Base-by-base conservation (phyloP, 2,329 filamentous ascomycete genomes). In the Diaporthe vaccinii region DNA sequence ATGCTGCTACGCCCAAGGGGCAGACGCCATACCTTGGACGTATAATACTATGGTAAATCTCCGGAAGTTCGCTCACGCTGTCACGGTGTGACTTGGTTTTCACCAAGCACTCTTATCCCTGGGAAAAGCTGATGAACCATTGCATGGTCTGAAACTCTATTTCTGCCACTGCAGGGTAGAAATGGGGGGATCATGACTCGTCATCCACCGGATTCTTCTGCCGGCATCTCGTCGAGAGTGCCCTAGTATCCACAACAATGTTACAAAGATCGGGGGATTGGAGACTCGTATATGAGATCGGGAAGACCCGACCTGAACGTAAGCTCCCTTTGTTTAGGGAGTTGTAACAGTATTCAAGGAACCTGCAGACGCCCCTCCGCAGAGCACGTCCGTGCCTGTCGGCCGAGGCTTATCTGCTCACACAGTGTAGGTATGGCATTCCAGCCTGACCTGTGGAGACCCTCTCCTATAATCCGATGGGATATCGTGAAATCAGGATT, bases 61-160 rank as follows among this genome's bases (percentile, higher is more conserved):
- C 46, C 46, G 49, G 31, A 8, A 4, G 46, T 39, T 36, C 25
- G 15, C 39, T 49, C 41, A 31, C 12, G 41, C 41, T 44, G 22
- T n/a, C 9, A 55, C 31, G 22, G 49, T 51, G 15, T 31, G 28
- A n/a, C 44, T 51, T 49, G 44, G 44, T 20, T 4, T 34, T 53
- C 31, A 53, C 22, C 46, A 2, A 25, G 65, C 34, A 31, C 6
- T 20, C 36, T 22, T 12, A 68, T 36, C 41, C 65, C 65, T 31
- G 65, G 65, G 22, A 53, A 44, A 51, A 41, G 65, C 46, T 41
- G 65, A 53, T 68, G 65, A 68, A 68, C 65, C 46, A 68, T 53
- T 39, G 46, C 65, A 68, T 68, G 65, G 65, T n/a, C 65, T 53
- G 65, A 68, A 68, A 68, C 65, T 53, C 65, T 68, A 53, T 68